Base-by-base conservation (phyloP, 805 yeast species). In the Metschnikowia orientalis region DNA sequence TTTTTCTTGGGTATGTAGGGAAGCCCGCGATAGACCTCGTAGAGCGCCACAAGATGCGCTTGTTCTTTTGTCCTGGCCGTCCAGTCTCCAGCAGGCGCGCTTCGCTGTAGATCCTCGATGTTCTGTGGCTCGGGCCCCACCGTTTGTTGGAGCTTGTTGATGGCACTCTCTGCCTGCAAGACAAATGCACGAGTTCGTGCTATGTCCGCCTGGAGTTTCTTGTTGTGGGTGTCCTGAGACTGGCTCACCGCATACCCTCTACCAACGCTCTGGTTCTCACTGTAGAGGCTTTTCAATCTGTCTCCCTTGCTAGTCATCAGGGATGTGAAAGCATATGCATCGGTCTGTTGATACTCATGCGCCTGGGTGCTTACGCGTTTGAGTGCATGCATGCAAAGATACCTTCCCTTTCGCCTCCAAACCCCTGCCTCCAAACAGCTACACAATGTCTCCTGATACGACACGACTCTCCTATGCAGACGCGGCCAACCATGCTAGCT, bases 1-100 rank as follows among this genome's bases (percentile, higher is more conserved):
- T 40, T 44, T 25, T 44, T 46, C 36, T 35, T 37, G 10, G 48
- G 38, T 21, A 34, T 25, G 23, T 44, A 46, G 4, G 50, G 45
- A 22, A 46, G 41, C 23, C 30, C 35, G 14, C 27, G 25, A 23
- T 37, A 44, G 4, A 35, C 43, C 14, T 41, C 48, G 18, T 37
- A 13, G 8, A 39, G 44, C 14, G 48, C 47, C 21, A 44, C 29
- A 16, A 37, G 29, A 25, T 37, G 42, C 12, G 34, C 42, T n/a
- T 25, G 18, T 16, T 30, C 15, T 16, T 11, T 18, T 6, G 40
- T 34, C 16, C 35, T 40, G 4, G 28, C 30, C 16, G 12, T 23
- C 42, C 39, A 39, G 13, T 21, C 30, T 11, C 28, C 6, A 10
- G 28, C 23, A 12, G 19, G 28, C 16, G 10, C 10, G n/a, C 19